Evolutionary conservation across 345 rosid species (phyloP), one percentile per base, ranked within the genome.

Genomic region (Syzygium aromaticum): DNA sequence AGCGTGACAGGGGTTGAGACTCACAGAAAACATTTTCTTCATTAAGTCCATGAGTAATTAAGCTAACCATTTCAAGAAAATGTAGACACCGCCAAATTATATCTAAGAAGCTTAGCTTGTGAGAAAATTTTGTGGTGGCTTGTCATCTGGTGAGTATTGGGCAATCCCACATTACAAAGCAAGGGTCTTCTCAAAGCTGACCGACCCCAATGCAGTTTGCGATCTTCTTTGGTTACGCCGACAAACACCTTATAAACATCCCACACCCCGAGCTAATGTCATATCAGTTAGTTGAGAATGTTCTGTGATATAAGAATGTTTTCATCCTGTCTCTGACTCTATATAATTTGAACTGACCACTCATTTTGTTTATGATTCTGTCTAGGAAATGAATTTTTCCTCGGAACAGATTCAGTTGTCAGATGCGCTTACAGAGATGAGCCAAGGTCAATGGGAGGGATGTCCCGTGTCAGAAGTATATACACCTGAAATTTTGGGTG

Each of bases 381-480:
- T 73, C 73, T 93, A 96, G 99, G 99, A 95, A 90, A 95, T 96
- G 94, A 92, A 91, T 94, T 93, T 95, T 87, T 90, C 92, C 7
- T 94, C 91, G 88, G 96, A 92, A 84, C 95, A 93, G 78, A 92
- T 97, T 89, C 98, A 93, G 85, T 91, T 92, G 61, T 92, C 95
- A 3, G 99, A 97, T 85, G 96, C 95, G 1, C 89, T 97, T 43
- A 40, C 85, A 25, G 99, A 97, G 89, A 93, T 96, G 96, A 97
- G 95, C 87, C 64, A 94, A 85, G 98, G 99, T 51, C 93, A 92
- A 5, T 95, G 98, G 99, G 98, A 96, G 90, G 97, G 99, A 49
- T 93, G 96, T 89, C 91, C 88, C 46, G 85, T 83, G 59, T 92
- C 96, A 64, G 98, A 95, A 87, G 90, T 93, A 82, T 95, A 93